Percentiles rank a stretch among this genome's conserved stretches.
Conservation (phyloP, 1,284 basidiomycete genomes). For the Coniophora puteana region DNA sequence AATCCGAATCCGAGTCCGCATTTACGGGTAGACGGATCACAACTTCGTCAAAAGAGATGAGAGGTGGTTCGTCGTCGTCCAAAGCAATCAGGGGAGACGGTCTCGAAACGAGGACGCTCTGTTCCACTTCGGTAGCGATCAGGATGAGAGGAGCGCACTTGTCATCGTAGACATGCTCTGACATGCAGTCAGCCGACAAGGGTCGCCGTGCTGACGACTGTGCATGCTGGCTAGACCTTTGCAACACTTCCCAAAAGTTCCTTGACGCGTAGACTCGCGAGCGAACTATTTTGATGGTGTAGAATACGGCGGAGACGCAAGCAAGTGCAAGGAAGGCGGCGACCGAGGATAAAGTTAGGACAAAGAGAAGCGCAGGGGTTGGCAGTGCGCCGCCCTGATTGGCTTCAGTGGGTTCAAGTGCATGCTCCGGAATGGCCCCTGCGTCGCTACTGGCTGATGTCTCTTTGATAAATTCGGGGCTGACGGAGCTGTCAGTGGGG, state of each 20-base stretch:
- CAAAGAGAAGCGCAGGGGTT: constrained; percentile 19
- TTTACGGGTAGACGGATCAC: constrained; percentile 3
- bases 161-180: too few relatives aligned
- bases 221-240: constrained; percentile 26
- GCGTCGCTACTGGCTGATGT: too few relatives aligned
- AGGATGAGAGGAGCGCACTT: too few relatives aligned
- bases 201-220: not conserved
- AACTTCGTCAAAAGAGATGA: constrained; percentile 7
- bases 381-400: constrained; percentile 3
- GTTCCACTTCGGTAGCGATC: not conserved
- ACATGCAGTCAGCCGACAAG: too few relatives aligned
- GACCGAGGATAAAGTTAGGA: constrained; percentile 34
- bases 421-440: too few relatives aligned
- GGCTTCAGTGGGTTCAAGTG: too few relatives aligned
- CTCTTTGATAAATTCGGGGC: too few relatives aligned
- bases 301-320: constrained; percentile 32
- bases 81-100: not conserved
- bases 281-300: constrained; percentile 29
- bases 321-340: constrained; percentile 33
- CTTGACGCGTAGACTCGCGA: constrained; percentile 26
- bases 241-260: constrained; percentile 31
- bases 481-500: too few relatives aligned
- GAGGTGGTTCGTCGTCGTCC: constrained; percentile 4
- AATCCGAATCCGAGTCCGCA: constrained; percentile 15
- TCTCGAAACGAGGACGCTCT: not conserved